Evolutionary conservation across 176 grass and related monocot genomes (phyloP).

Genomic region (Melocanna baccifera): DNA sequence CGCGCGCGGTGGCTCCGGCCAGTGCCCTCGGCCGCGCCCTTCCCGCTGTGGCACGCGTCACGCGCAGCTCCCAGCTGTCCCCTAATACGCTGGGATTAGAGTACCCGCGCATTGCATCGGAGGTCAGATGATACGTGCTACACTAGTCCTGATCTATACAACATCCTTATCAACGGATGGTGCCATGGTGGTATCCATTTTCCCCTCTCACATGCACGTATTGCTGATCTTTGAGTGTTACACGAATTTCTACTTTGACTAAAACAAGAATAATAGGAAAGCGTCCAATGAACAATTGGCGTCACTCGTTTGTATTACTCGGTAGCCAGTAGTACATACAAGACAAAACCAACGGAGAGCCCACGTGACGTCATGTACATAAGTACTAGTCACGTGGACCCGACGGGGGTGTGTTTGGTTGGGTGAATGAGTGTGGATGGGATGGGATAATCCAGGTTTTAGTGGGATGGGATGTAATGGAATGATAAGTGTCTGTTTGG

Average conservation of each 20-base stretch:
- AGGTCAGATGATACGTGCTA: too few relatives aligned
- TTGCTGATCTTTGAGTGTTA: neutral
- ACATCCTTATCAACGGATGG: too few relatives aligned
- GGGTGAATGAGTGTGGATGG: too few relatives aligned
- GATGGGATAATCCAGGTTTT: too few relatives aligned
- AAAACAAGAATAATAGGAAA: neutral
- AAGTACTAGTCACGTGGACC: neutral
- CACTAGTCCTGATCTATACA: too few relatives aligned
- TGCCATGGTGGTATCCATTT: neutral
- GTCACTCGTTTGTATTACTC: neutral
- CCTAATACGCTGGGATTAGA: too few relatives aligned
- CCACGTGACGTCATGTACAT: neutral
- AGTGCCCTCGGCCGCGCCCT: too few relatives aligned
- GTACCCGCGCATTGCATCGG: too few relatives aligned
- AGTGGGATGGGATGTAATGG: too few relatives aligned
- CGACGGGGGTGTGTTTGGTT: too few relatives aligned
- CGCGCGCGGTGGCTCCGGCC: neutral
- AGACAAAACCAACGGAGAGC: neutral
- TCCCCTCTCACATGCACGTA: neutral
- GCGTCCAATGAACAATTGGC: neutral
- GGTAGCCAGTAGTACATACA: neutral
- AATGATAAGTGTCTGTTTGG: too few relatives aligned
- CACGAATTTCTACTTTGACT: neutral
- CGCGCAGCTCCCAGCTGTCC: neutral
- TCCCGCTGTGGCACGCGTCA: neutral